Conservation (phyloP, 257 asterid species). For the Schizonepeta tenuifolia region DNA sequence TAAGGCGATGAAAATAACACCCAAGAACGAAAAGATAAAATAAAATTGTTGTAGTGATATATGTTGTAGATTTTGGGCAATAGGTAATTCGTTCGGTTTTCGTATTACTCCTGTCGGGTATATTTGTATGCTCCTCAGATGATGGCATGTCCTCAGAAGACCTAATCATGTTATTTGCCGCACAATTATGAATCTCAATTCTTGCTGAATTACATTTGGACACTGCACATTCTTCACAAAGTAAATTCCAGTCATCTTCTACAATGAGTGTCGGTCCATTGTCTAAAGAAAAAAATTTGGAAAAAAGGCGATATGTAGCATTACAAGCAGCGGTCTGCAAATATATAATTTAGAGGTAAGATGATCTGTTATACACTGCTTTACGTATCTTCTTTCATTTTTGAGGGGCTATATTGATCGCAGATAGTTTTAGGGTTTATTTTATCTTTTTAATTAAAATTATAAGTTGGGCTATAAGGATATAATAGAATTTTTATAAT, state of each 20-base stretch:
- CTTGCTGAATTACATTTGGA: conserved; percentile 65
- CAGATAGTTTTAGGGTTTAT: too few relatives aligned
- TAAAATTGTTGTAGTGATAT: too few relatives aligned
- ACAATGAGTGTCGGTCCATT: conserved; percentile 60
- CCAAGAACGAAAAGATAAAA: too few relatives aligned
- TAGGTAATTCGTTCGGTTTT: too few relatives aligned
- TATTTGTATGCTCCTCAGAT: conserved; percentile 55
- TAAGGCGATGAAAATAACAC: too few relatives aligned
- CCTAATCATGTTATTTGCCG: conserved; percentile 48
- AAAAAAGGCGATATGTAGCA: conserved; percentile 14
- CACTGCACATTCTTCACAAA: conserved; percentile 85
- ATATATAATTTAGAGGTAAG: conserved; percentile 11
- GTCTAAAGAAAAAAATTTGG: conserved; percentile 50
- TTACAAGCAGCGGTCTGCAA: conserved; percentile 33
- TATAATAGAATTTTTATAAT: too few relatives aligned
- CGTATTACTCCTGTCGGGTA: too few relatives aligned
- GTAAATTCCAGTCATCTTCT: conserved; percentile 86
- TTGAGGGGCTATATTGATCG: too few relatives aligned
- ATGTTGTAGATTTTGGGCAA: too few relatives aligned
- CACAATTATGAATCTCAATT: conserved; percentile 51
- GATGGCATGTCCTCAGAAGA: conserved; percentile 49
- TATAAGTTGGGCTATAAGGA: too few relatives aligned
- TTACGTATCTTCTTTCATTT: too few relatives aligned
- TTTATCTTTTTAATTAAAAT: too few relatives aligned
- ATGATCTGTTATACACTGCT: conserved; percentile 2